Evolutionary conservation across 306 rosid genomes (phyloP).

Genomic region (Cercis canadensis): DNA sequence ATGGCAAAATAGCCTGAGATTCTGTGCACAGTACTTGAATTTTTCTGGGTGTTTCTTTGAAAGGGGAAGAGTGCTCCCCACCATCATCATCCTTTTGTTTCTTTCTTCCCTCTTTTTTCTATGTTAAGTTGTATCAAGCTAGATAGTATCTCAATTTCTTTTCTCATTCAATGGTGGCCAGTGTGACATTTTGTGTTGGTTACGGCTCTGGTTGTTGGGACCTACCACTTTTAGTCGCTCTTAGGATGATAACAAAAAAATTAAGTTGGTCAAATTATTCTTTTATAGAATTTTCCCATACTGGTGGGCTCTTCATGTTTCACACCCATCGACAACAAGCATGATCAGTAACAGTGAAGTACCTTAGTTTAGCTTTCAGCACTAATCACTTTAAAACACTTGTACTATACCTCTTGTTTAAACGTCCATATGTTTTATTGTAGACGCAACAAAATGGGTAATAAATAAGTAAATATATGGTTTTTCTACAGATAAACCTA

Average conservation of each 20-base stretch:
- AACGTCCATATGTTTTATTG: no score
- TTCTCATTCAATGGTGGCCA: constrained; percentile 28
- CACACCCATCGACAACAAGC: constrained; percentile 1
- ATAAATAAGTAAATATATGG: no score
- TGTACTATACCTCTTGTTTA: no score
- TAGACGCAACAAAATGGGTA: no score
- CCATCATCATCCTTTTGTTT: background rate
- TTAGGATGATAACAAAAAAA: constrained; percentile 25
- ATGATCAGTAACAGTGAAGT: background rate
- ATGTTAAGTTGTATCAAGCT: constrained; percentile 6
- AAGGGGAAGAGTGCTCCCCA: constrained; percentile 14
- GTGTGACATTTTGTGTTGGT: constrained; percentile 23
- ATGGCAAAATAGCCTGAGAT: constrained; percentile 20
- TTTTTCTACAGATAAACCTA: no score
- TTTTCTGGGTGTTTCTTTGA: background rate
- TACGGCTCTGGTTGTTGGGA: constrained; percentile 33
- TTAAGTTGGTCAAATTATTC: constrained; percentile 51
- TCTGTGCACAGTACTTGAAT: constrained; percentile 2
- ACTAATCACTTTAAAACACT: background rate
- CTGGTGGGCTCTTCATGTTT: constrained; percentile 56
- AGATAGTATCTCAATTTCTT: constrained; percentile 18
- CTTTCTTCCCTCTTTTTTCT: constrained; percentile 24
- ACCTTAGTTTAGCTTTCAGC: constrained; percentile 30
- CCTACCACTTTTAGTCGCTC: constrained; percentile 18
- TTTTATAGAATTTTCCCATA: constrained; percentile 17